Evolutionary conservation across 768 basidiomycete species (phyloP).

Genomic region (Glaciozyma antarctica): DNA sequence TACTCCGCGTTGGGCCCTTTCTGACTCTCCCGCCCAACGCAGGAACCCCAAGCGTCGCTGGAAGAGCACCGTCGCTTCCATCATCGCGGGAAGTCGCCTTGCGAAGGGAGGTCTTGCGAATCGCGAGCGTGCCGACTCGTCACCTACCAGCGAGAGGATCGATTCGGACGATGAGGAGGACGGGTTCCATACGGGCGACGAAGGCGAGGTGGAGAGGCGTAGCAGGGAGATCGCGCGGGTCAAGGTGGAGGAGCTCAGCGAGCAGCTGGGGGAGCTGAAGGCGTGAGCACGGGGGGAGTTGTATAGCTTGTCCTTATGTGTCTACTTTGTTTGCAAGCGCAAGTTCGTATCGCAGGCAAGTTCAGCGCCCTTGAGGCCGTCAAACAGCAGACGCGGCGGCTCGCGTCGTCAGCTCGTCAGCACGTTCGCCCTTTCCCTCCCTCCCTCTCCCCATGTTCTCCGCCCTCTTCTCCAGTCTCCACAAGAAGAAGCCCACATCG

Average conservation of each 20-base stretch:
- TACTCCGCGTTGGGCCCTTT: too few species aligned
- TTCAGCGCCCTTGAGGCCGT: neutral
- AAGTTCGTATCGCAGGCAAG: neutral
- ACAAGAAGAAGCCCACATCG: too few species aligned
- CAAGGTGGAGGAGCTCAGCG: neutral
- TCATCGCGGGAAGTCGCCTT: slow-evolving; percentile 32
- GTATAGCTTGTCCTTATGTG: neutral
- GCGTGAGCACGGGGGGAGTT: neutral
- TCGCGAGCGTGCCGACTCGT: neutral
- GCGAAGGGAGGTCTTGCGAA: slow-evolving; percentile 6
- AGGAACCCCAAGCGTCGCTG: slow-evolving; percentile 43
- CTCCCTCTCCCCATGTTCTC: too few species aligned
- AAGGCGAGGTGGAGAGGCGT: neutral
- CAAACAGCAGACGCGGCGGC: neutral
- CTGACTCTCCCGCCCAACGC: neutral
- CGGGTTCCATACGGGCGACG: neutral
- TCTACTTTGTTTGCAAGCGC: neutral
- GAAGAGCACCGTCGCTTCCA: slow-evolving; percentile 56
- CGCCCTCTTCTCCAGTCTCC: too few species aligned
- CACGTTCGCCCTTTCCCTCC: too few species aligned
- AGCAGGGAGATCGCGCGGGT: too few species aligned
- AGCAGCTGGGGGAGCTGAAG: neutral
- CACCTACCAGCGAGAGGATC: neutral
- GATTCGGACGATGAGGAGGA: neutral
- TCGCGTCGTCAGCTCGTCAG: too few species aligned